These are phyloP conservation scores for Penicillium chermesinum DNA, from an alignment of 495 filamentous ascomycete species.

Conservation along the genomic window DNA sequence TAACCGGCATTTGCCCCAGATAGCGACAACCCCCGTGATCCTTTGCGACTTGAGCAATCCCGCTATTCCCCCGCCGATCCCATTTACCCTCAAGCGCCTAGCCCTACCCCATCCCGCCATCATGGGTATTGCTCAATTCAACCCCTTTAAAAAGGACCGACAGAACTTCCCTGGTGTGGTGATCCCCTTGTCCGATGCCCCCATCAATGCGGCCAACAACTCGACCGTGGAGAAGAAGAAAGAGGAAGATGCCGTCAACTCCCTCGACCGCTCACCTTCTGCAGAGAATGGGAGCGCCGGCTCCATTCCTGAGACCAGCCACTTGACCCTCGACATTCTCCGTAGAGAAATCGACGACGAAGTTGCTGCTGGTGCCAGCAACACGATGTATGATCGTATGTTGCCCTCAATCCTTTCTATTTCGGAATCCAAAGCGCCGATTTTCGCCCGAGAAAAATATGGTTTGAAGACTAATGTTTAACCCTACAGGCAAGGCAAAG, in stretches of 20 bases:
- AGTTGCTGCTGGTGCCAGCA: constrained; percentile 32
- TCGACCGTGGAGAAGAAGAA: constrained; percentile 24
- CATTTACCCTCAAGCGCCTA: constrained; percentile 19
- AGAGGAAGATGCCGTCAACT: constrained; percentile 16
- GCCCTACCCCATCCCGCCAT: constrained; percentile 8
- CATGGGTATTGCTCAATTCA: constrained; percentile 33
- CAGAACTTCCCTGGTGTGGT: constrained; percentile 47
- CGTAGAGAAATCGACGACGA: constrained; percentile 45
- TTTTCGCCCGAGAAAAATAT: not conserved
- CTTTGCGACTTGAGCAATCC: no score
- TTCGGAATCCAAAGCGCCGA: not conserved
- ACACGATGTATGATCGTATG: constrained; percentile 50
- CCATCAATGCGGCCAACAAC: constrained; percentile 24
- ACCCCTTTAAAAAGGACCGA: constrained; percentile 49
- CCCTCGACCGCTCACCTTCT: constrained; percentile 20
- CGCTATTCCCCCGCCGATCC: not conserved
- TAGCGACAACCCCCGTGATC: constrained; percentile 14
- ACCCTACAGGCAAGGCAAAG: constrained; percentile 45
- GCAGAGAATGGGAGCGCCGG: constrained; percentile 25
- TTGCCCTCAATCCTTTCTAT: constrained; percentile 8
- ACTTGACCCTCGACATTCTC: constrained; percentile 41
- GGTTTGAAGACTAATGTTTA: constrained; percentile 7
- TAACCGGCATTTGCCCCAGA: not conserved
- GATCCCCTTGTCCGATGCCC: constrained; percentile 44
- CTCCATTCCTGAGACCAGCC: constrained; percentile 18